Evolutionary conservation across 495 filamentous ascomycete species (phyloP).

Genomic region (Immersiella caudata): DNA sequence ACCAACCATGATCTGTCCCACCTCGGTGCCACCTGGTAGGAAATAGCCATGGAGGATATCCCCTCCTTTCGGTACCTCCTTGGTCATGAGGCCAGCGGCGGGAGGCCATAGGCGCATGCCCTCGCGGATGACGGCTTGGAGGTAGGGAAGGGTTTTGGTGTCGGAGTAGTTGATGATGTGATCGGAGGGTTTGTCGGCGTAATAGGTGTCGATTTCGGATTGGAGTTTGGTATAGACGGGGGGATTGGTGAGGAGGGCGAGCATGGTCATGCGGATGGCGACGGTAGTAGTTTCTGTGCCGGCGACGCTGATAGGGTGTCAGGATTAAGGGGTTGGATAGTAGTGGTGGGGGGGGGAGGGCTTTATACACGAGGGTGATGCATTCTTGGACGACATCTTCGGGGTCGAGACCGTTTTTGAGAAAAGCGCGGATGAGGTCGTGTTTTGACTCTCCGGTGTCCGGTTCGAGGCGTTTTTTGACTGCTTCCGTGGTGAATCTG

Average conservation of each 20-base stretch:
- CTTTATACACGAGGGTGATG: no score
- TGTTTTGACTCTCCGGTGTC: no score
- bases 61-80: constrained; percentile 47
- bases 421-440: no score
- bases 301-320: constrained; percentile 12
- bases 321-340: no score
- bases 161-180: constrained; percentile 41
- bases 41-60: constrained; percentile 48
- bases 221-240: constrained; percentile 54
- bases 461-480: no score
- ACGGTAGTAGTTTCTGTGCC: constrained; percentile 65
- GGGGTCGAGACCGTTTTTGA: no score
- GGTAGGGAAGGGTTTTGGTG: constrained; percentile 47
- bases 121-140: constrained; percentile 51
- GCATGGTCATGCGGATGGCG: constrained; percentile 57
- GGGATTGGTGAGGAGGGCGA: constrained; percentile 52
- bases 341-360: no score
- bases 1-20: constrained; percentile 42
- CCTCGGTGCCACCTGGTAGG: constrained; percentile 51
- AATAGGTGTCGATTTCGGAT: constrained; percentile 53
- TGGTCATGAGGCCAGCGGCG: constrained; percentile 36
- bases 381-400: no score
- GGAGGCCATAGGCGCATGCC: constrained; percentile 46
- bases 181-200: constrained; percentile 24
- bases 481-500: no score